phyloP scores from a whole-genome alignment of 345 rosid genomes.

The Citrus reticulata region DNA sequence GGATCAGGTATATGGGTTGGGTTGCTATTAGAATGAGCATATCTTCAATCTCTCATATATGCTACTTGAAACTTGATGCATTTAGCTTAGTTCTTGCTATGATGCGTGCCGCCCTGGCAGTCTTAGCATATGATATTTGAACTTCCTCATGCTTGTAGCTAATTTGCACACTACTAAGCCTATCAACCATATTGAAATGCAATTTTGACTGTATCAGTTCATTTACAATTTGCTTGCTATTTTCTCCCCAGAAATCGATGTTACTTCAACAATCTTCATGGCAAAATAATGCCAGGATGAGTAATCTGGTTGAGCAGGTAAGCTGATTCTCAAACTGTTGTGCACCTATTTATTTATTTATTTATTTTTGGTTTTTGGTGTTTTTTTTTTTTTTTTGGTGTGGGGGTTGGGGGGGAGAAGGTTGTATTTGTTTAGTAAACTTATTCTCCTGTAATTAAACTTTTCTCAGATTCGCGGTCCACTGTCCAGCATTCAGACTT shows the following conservation, averaged over 20 bases:
- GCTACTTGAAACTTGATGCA: background rate
- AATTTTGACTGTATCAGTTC: background rate
- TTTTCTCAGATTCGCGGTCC: conserved; percentile 73
- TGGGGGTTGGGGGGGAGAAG: too few species aligned
- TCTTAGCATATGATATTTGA: background rate
- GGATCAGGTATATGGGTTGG: conserved; percentile 66
- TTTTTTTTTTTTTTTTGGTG: too few species aligned
- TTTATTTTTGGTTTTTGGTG: too few species aligned
- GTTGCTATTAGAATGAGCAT: background rate
- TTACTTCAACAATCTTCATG: conserved; percentile 84
- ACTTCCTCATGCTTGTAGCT: background rate
- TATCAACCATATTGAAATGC: background rate
- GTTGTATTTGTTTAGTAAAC: conserved; percentile 1
- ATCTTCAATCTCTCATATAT: background rate
- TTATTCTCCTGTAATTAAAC: conserved; percentile 1
- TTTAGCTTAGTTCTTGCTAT: background rate
- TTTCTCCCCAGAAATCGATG: conserved; percentile 57
- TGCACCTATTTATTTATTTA: background rate
- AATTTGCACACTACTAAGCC: background rate
- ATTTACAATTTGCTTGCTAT: background rate
- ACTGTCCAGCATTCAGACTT: conserved; percentile 71
- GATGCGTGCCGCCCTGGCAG: background rate
- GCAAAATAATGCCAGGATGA: conserved; percentile 88
- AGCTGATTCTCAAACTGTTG: background rate
- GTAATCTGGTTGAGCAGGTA: conserved; percentile 88